Base-by-base conservation (phyloP, 2,329 filamentous ascomycete species). In the Aspergillus uvarum region DNA sequence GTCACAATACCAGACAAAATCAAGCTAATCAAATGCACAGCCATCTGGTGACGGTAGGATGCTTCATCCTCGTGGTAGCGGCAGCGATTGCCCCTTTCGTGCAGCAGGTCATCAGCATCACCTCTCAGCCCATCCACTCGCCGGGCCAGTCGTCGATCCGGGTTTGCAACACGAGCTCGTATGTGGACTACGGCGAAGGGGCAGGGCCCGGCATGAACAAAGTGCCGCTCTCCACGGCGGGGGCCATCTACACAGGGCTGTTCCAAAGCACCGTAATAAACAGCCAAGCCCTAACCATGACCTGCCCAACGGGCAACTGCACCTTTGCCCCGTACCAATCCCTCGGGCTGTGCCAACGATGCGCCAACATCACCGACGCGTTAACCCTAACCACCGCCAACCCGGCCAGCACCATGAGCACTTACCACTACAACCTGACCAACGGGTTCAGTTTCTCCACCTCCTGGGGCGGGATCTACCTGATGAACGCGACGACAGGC, bases 231-330 rank as follows among this genome's bases (percentile, higher is more conserved):
- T 56, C 61, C 19, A 71, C 67, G 16, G 65, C 65, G 3, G 70
- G 67, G 3, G 70, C 70, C 1, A 68, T 74, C 6, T 74, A 72
- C 54, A 71, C 68, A 8, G 72, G 71, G 12, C 64, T 72, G 24
- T 70, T 71, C 49, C 63, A 68, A 48, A 65, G 61, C 10, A 44
- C 14, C 57, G 62, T 2, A 59, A 63, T 56, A 63, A 59, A 63
- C 59, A 62, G 60, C 47, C 62, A 70, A 38, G 63, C 56, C 6
- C 52, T 66, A 12, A 61, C 60, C 29, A 61, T 67, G 54, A 64
- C 63, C 35, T 76, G 73, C 53, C 61, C 73, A 38, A 73, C 69
- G 3, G 73, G 72, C 16, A 75, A 74, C 56, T 75, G 72, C 48
- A 74, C 69, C 1, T 75, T 67, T 47, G 53, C 65, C 4, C 50